phyloP scores from a whole-genome alignment of 2,329 filamentous ascomycete species.

The Aspergillus fumigatiaffinis region DNA sequence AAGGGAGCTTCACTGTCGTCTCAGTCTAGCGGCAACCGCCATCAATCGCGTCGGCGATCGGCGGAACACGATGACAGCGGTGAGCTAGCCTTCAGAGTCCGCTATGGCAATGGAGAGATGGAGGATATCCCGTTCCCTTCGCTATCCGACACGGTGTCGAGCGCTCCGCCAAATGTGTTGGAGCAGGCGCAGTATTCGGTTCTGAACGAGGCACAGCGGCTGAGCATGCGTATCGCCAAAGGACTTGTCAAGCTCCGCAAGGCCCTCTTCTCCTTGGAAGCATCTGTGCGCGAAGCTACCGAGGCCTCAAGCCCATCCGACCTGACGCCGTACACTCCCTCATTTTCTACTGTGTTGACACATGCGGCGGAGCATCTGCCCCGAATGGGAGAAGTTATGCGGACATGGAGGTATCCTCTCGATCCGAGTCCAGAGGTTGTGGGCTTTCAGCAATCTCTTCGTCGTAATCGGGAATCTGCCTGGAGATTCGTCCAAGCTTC shows the following conservation, averaged over 20 bases:
- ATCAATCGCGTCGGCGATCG: conserved; percentile 48
- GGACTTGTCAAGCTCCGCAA: conserved; percentile 52
- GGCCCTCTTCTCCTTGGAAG: conserved; percentile 51
- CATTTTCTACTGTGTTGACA: conserved; percentile 41
- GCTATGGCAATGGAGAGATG: conserved; percentile 57
- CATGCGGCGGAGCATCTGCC: conserved; percentile 48
- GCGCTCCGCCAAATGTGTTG: conserved; percentile 30
- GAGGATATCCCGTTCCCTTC: conserved; percentile 53
- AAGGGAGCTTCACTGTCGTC: conserved; percentile 45
- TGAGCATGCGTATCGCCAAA: conserved; percentile 55
- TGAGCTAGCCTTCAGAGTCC: conserved; percentile 52
- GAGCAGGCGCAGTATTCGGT: conserved; percentile 43
- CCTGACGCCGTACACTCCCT: conserved; percentile 30
- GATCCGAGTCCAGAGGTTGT: conserved; percentile 53
- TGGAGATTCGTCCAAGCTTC: conserved; percentile 61
- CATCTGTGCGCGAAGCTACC: conserved; percentile 28
- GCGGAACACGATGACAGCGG: conserved; percentile 36
- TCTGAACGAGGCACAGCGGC: conserved; percentile 50
- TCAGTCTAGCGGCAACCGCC: conserved; percentile 41
- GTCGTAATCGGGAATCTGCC: conserved; percentile 52
- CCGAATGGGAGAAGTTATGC: conserved; percentile 54
- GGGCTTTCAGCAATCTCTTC: conserved; percentile 52
- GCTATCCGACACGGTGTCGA: conserved; percentile 20
- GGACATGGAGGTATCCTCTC: conserved; percentile 57
- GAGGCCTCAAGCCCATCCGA: conserved; percentile 24